phyloP scores from a whole-genome alignment of 2,329 filamentous ascomycete species.

The Aureobasidium lini region DNA sequence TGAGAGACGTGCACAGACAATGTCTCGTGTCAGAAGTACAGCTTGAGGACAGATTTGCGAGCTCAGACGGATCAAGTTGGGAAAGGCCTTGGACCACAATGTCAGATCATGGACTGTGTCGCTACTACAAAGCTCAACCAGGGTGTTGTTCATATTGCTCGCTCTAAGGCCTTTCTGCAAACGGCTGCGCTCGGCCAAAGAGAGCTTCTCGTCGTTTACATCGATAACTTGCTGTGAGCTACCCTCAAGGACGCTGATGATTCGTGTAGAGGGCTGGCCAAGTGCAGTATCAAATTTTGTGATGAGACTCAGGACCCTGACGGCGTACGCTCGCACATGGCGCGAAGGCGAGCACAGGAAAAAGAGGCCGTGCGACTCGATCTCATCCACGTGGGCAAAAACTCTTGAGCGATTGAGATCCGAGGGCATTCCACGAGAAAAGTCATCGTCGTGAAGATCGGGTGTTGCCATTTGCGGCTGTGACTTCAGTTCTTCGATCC shows the following conservation, averaged over 20 bases:
- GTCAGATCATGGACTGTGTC: slow-evolving; percentile 92
- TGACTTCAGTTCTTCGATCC: slow-evolving; percentile 82
- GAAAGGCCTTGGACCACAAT: slow-evolving; percentile 96
- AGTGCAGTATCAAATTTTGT: slow-evolving; percentile 89
- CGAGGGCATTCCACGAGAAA: slow-evolving; percentile 36
- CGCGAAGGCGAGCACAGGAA: slow-evolving; percentile 95
- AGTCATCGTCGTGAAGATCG: slow-evolving; percentile 58
- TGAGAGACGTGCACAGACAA: slow-evolving; percentile 84
- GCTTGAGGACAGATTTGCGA: slow-evolving; percentile 88
- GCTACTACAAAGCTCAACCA: slow-evolving; percentile 91
- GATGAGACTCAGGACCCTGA: slow-evolving; percentile 85
- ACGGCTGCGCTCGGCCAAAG: slow-evolving; percentile 84
- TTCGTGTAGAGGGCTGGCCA: slow-evolving; percentile 64
- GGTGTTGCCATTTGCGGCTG: slow-evolving; percentile 63
- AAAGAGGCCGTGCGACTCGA: slow-evolving; percentile 93
- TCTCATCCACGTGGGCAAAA: slow-evolving; percentile 89
- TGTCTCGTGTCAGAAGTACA: slow-evolving; percentile 80
- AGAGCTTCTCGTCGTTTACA: slow-evolving; percentile 84
- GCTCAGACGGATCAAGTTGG: slow-evolving; percentile 83
- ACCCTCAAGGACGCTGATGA: slow-evolving; percentile 88
- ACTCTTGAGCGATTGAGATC: slow-evolving; percentile 67
- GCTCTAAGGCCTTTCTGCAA: slow-evolving; percentile 84
- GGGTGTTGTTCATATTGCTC: slow-evolving; percentile 72
- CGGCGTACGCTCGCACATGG: slow-evolving; percentile 79
- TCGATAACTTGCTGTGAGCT: slow-evolving; percentile 84